Conservation (phyloP, 1,284 basidiomycete species). For the Naganishia cerealis region DNA sequence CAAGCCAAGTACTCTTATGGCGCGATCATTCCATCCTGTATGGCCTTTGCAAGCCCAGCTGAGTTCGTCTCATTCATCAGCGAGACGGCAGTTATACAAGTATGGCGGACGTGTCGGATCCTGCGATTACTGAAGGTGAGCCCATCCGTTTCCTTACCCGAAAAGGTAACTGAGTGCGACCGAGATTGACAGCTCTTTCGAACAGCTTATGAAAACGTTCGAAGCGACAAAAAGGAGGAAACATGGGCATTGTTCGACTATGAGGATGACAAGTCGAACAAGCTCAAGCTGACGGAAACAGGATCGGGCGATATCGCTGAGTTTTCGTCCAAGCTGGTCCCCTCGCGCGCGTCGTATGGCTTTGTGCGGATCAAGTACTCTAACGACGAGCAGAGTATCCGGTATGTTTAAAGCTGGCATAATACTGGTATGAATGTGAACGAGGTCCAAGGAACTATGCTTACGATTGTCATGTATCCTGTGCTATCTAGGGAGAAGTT, state of each 20-base stretch:
- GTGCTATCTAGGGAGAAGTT: conserved; percentile 75
- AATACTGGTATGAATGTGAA: neutral
- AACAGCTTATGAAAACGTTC: conserved; percentile 79
- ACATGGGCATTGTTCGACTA: conserved; percentile 87
- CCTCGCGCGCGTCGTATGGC: conserved; percentile 73
- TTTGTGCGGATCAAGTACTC: conserved; percentile 79
- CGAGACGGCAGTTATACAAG: conserved; percentile 5
- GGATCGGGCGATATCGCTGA: conserved; percentile 76
- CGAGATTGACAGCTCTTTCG: conserved; percentile 5
- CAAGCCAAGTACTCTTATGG: neutral
- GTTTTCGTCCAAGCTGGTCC: conserved; percentile 66
- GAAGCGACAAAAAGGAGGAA: conserved; percentile 73
- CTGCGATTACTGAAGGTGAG: conserved; percentile 73
- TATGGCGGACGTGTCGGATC: conserved; percentile 82
- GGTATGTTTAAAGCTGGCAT: conserved; percentile 38
- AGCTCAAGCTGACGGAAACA: conserved; percentile 70
- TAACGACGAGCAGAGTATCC: conserved; percentile 69
- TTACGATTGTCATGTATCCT: neutral
- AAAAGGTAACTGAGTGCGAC: conserved; percentile 29
- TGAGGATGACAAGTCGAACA: conserved; percentile 81
- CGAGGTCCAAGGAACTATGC: neutral
- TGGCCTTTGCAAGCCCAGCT: neutral
- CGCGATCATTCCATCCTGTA: neutral
- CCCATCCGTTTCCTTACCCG: neutral
- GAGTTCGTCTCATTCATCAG: neutral